A percentile compares a stretch with the other conserved stretches of the same genome.
These are phyloP conservation scores for Candida cerambycidarum DNA, from an alignment of 805 yeast genomes.

Conservation along the genomic window DNA sequence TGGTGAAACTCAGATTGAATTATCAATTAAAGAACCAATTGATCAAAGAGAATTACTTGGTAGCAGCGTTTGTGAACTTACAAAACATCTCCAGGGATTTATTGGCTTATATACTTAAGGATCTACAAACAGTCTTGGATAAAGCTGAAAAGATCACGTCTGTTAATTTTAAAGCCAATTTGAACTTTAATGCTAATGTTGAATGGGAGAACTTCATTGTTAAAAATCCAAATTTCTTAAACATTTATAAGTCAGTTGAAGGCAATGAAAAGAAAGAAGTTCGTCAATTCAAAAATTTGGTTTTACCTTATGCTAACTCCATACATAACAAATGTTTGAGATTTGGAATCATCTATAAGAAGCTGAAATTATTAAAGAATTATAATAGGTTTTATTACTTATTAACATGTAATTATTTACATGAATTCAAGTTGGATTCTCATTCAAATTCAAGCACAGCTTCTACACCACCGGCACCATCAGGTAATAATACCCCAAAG, in stretches of 20 bases:
- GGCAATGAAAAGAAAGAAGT: slow-evolving; percentile 42
- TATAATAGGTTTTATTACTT: slow-evolving; percentile 38
- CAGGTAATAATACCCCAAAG: slow-evolving; percentile 18
- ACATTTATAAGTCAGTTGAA: slow-evolving; percentile 32
- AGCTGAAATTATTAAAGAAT: slow-evolving; percentile 40
- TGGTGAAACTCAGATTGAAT: slow-evolving; percentile 38
- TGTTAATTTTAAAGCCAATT: slow-evolving; percentile 22
- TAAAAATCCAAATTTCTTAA: slow-evolving; percentile 57
- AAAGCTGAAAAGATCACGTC: slow-evolving; percentile 30
- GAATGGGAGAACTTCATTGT: slow-evolving; percentile 43
- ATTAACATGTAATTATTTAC: slow-evolving; percentile 43
- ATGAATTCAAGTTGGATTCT: slow-evolving; percentile 34
- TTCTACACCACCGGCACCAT: neutral
- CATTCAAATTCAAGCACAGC: slow-evolving; percentile 17
- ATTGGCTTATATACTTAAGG: slow-evolving; percentile 37
- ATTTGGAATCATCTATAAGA: slow-evolving; percentile 41
- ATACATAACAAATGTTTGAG: slow-evolving; percentile 42
- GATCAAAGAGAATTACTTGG: slow-evolving; percentile 40
- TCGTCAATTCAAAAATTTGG: slow-evolving; percentile 47
- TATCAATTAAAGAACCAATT: slow-evolving; percentile 42
- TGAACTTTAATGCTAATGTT: slow-evolving; percentile 22
- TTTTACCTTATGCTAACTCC: slow-evolving; percentile 35
- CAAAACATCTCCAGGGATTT: slow-evolving; percentile 43
- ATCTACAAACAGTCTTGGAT: slow-evolving; percentile 31
- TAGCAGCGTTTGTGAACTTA: slow-evolving; percentile 41